Conservation (phyloP, 345 rosid species). For the Arabis hirsuta region DNA sequence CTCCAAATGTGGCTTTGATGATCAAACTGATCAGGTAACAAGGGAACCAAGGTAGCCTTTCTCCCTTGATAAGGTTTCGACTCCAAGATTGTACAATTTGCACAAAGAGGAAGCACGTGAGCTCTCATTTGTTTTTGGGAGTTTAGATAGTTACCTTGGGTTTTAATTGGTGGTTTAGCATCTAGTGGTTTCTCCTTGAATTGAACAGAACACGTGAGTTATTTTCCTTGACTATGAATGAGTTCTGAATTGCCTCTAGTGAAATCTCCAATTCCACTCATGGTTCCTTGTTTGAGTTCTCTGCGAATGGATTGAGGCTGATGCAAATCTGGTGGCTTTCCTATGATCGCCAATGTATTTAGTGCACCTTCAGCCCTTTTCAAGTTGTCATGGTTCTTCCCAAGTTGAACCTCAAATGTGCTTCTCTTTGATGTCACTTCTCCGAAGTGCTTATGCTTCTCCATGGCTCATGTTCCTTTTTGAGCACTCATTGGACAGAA, state of each 20-base stretch:
- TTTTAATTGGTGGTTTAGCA: too few relatives aligned
- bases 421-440: not conserved
- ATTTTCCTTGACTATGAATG: too few relatives aligned
- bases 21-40: too few relatives aligned
- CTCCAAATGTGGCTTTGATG: too few relatives aligned
- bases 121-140: too few relatives aligned
- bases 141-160: too few relatives aligned
- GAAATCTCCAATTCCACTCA: not conserved
- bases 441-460: not conserved
- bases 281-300: not conserved
- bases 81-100: too few relatives aligned
- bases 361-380: not conserved
- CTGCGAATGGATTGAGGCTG: not conserved
- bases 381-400: not conserved
- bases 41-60: too few relatives aligned
- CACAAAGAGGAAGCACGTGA: too few relatives aligned
- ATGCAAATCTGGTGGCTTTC: not conserved
- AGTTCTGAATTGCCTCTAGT: not conserved
- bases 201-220: too few relatives aligned
- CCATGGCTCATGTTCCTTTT: not conserved
- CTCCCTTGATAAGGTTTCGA: too few relatives aligned
- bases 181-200: too few relatives aligned
- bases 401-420: not conserved
- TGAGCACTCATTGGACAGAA: not conserved
- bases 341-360: not conserved